A percentile compares a stretch with the other conserved stretches of the same genome.
Evolutionary conservation across 352 stramenopile genomes (phyloP).

Genomic region (Globisporangium splendens): DNA sequence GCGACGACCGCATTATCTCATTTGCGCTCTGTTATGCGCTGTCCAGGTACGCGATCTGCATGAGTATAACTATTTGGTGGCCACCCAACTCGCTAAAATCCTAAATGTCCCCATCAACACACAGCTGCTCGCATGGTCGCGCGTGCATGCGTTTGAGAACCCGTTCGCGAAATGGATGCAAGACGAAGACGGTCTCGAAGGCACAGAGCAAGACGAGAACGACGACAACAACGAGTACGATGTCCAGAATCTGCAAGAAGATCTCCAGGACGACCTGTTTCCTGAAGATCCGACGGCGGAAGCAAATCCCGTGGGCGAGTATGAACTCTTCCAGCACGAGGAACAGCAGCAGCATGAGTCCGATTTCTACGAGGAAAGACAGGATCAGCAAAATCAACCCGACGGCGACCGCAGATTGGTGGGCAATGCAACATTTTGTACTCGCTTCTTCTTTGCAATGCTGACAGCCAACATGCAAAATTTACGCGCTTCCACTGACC

Average conservation of each 20-base stretch:
- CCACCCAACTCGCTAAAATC: no score
- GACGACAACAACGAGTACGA: neutral
- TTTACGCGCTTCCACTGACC: neutral
- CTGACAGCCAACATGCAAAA: no score
- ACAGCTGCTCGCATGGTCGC: neutral
- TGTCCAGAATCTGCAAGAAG: neutral
- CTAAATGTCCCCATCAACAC: no score
- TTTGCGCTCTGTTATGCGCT: no score
- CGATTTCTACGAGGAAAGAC: neutral
- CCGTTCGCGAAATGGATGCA: constrained; percentile 7
- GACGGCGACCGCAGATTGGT: constrained; percentile 7
- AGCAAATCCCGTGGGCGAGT: no score
- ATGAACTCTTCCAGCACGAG: no score
- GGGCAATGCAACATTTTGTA: neutral
- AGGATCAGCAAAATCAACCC: neutral
- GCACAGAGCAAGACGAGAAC: neutral
- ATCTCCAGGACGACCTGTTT: neutral
- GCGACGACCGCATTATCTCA: no score
- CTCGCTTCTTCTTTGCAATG: neutral
- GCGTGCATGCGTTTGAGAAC: constrained; percentile 6
- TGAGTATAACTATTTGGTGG: no score
- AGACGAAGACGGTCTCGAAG: neutral
- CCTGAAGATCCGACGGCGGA: no score
- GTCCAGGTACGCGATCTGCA: no score
- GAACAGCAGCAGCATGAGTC: no score